phyloP scores from a whole-genome alignment of 2,329 filamentous ascomycete species.

The Elsinoe batatas region DNA sequence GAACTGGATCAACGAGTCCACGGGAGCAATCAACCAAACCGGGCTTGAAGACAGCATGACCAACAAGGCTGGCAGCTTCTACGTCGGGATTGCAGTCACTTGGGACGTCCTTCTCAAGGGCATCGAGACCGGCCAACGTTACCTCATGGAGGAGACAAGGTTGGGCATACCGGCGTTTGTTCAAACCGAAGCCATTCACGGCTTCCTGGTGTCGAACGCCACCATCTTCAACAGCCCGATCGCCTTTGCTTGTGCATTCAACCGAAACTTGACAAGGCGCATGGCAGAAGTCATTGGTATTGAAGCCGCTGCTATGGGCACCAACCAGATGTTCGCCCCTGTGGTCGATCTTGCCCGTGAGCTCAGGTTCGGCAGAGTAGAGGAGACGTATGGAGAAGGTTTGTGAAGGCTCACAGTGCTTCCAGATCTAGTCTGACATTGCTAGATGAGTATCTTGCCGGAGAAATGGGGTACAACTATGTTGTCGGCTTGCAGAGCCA shows the following conservation, averaged over 20 bases:
- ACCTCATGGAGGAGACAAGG: constrained; percentile 55
- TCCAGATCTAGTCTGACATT: too few relatives aligned
- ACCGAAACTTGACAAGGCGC: constrained; percentile 52
- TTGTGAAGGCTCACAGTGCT: too few relatives aligned
- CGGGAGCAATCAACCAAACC: constrained; percentile 55
- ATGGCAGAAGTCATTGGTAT: constrained; percentile 58
- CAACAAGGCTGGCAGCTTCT: constrained; percentile 58
- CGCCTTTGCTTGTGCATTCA: constrained; percentile 61
- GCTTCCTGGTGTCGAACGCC: constrained; percentile 60
- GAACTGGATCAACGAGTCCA: constrained; percentile 63
- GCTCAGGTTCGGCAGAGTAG: constrained; percentile 60
- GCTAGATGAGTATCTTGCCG: constrained; percentile 52
- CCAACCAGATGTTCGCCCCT: constrained; percentile 65
- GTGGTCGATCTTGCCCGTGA: constrained; percentile 62
- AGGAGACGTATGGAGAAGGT: constrained; percentile 59
- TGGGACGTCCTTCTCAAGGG: constrained; percentile 55
- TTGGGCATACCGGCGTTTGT: constrained; percentile 63
- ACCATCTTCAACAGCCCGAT: constrained; percentile 75
- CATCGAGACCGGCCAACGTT: constrained; percentile 58
- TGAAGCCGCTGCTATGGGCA: constrained; percentile 56
- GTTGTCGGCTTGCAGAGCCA: constrained; percentile 52
- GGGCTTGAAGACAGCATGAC: constrained; percentile 59
- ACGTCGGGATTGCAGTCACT: constrained; percentile 58
- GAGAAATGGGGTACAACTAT: constrained; percentile 56
- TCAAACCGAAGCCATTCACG: constrained; percentile 66